A percentile compares a stretch with the other conserved stretches of the same genome.
These are phyloP conservation scores for Aspergillus flavus DNA, from an alignment of 2,329 filamentous ascomycete species.

Conservation along the genomic window DNA sequence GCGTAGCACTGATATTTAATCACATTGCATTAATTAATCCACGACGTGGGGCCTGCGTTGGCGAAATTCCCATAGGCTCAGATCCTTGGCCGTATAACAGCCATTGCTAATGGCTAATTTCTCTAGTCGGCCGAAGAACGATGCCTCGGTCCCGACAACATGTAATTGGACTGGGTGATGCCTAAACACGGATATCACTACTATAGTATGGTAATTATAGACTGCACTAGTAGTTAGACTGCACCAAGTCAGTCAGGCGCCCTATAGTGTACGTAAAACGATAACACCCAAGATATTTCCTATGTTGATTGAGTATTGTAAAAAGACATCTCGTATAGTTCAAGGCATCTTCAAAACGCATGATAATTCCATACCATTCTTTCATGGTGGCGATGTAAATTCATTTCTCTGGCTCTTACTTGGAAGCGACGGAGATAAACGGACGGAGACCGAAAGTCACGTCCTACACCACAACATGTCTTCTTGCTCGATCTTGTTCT, in stretches of 20 bases:
- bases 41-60: not conserved
- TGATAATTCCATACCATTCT: not conserved
- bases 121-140: constrained; percentile 1
- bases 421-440: constrained; percentile 1
- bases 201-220: no score
- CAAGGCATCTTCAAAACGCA: not conserved
- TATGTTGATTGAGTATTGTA: no score
- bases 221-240: not conserved
- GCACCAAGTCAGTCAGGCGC: no score
- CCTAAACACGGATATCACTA: not conserved
- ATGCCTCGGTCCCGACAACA: not conserved
- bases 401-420: not conserved
- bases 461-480: not conserved
- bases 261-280: not conserved
- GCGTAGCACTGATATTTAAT: not conserved
- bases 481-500: not conserved
- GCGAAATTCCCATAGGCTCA: not conserved
- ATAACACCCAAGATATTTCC: not conserved
- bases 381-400: not conserved
- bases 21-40: constrained; percentile 3
- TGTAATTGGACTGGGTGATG: not conserved
- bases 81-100: not conserved
- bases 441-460: constrained; percentile 5
- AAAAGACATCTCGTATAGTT: not conserved
- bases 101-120: constrained; percentile 3